These are phyloP conservation scores for Pestalotiopsis sp. DNA, from an alignment of 2,329 filamentous ascomycete genomes.

Conservation along the genomic window DNA sequence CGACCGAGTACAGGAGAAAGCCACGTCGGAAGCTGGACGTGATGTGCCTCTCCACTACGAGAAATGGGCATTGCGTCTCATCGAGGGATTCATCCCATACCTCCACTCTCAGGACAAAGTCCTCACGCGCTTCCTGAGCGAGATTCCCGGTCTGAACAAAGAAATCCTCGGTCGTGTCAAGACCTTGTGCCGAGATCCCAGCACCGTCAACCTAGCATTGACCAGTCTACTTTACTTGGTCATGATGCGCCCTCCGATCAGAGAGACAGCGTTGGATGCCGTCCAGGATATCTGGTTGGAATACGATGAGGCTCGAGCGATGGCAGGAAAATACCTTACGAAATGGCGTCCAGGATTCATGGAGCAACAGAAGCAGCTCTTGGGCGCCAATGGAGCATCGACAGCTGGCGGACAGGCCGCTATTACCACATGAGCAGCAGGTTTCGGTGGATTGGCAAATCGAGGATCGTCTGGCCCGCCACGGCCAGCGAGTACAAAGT, in stretches of 20 bases:
- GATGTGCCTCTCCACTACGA: conserved; percentile 69
- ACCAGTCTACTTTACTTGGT: conserved; percentile 67
- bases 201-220: conserved; percentile 62
- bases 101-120: conserved; percentile 90
- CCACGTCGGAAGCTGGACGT: conserved; percentile 37
- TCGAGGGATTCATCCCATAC: conserved; percentile 88
- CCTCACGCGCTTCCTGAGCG: conserved; percentile 85
- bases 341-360: conserved; percentile 61
- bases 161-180: conserved; percentile 74
- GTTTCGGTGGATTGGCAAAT: neutral
- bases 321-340: conserved; percentile 62
- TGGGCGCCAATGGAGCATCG: neutral
- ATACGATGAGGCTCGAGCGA: conserved; percentile 63
- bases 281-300: conserved; percentile 68
- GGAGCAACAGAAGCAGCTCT: conserved; percentile 22
- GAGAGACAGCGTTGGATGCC: conserved; percentile 62
- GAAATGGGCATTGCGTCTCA: conserved; percentile 74
- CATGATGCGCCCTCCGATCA: conserved; percentile 66
- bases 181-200: conserved; percentile 64
- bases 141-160: conserved; percentile 78
- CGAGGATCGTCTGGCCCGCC: neutral
- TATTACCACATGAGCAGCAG: neutral
- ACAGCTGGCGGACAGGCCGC: conserved; percentile 1
- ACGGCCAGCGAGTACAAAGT: neutral
- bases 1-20: conserved; percentile 60